Base-by-base conservation (phyloP, 495 filamentous ascomycete species). In the Neurospora tetraspora region DNA sequence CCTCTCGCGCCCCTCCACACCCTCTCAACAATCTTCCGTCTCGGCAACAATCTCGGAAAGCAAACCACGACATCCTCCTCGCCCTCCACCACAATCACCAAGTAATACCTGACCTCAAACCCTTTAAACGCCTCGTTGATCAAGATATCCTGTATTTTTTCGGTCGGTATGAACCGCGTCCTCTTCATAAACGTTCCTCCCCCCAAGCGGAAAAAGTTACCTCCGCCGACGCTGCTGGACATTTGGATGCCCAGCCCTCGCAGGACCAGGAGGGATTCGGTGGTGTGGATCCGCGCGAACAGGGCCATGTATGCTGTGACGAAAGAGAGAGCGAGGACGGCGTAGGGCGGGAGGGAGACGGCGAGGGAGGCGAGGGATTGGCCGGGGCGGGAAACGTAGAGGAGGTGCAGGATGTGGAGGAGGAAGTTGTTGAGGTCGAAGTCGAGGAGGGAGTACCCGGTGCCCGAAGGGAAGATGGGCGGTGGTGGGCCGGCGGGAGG, bases 71-170 rank as follows among this genome's bases (percentile, higher is more conserved):
- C 88, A 70, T 93, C 90, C 72, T 90, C 88, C 82, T 98, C 96
- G 43, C 92, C 95, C 78, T 97, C 92, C 68, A 98, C 94, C 74
- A 97, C 90, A 12, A 98, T 92, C 11, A 91, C 89, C 16, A 99
- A 84, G 80, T 97, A 97, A 79, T 93, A 96, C 71, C 91, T 84
- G 68, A 98, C 95, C 81, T 94, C 93, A 79, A 97, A 96, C 47
- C 96, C 95, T 73, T 88, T 89, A 82, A 98, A 98, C 39, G 95
- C 96, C 81, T 99, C 96, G 80, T 98, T 93, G 65, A 99, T 92
- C 71, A 97, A 87, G 72, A 98, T 91, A 82, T 98, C 96, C 71
- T 92, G 91, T 47, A 98, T 96, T 78, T 92, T 89, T 3, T 89
- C 92, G 1, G 96, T 97, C 5, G 96, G 96, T 39, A 99, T 98